A percentile compares a stretch with the other conserved stretches of the same genome.
Evolutionary conservation across 2,329 filamentous ascomycete genomes (phyloP).

Genomic region (Paecilomyces niveus): DNA sequence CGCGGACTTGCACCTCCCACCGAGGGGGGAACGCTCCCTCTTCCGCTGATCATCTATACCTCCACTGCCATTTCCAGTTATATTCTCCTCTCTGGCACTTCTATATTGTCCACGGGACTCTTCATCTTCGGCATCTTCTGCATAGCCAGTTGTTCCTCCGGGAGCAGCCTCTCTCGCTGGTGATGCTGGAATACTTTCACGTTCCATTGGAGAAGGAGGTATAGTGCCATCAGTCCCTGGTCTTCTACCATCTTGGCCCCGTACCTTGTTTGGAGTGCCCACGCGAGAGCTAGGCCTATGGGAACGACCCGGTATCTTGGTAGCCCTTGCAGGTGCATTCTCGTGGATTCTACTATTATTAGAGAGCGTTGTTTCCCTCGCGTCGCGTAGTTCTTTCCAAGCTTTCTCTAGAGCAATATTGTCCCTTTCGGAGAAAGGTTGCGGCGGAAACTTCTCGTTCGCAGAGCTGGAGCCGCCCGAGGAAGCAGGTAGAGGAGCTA

Average conservation of each 20-base stretch:
- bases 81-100: slow-evolving; percentile 12
- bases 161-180: background rate
- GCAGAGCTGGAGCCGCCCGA: slow-evolving; percentile 43
- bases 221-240: background rate
- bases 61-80: slow-evolving; percentile 8
- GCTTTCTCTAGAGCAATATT: slow-evolving; percentile 72
- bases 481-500: slow-evolving; percentile 58
- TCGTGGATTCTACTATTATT: slow-evolving; percentile 4
- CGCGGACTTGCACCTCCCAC: slow-evolving; percentile 17
- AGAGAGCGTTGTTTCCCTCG: slow-evolving; percentile 7
- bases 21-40: slow-evolving; percentile 25
- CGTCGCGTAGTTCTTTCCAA: slow-evolving; percentile 55
- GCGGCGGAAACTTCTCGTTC: slow-evolving; percentile 54
- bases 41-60: slow-evolving; percentile 14
- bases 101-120: slow-evolving; percentile 10
- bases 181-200: background rate
- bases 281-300: slow-evolving; percentile 4
- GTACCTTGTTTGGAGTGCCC: slow-evolving; percentile 7
- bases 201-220: background rate
- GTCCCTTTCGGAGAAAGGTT: slow-evolving; percentile 72
- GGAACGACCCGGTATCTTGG: slow-evolving; percentile 21
- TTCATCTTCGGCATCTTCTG: slow-evolving; percentile 7
- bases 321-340: slow-evolving; percentile 5
- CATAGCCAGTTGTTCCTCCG: too few relatives aligned
- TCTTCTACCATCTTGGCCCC: slow-evolving; percentile 10